Evolutionary conservation across 2,329 filamentous ascomycete species (phyloP), one percentile per base, ranked within the genome.

Genomic region (Dothidotthia symphoricarpi): DNA sequence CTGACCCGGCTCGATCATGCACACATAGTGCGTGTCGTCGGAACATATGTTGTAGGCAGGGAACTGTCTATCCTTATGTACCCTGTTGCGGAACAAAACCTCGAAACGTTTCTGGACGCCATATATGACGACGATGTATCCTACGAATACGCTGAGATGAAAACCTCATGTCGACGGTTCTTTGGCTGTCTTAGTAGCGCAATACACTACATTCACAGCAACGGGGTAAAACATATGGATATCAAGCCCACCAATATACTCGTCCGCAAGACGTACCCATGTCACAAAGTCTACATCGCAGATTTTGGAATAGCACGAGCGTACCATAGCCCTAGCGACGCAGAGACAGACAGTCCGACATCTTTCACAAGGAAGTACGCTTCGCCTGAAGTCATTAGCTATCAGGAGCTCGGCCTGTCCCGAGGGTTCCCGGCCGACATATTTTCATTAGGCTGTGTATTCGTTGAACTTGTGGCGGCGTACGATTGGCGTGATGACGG

Each of bases 191-290:
- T 59, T 1, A 17, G 31, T 4, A 42, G 37, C 7, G 45, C 43
- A 1, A 10, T 57, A 3, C 4, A 12, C 0, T 55, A 40, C 28
- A 49, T 61, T 1, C 57, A 59, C 28, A 9, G 16, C 3, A 13
- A 30, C 0, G 24, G 31, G 6, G 37, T 52, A 3, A 59, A 57
- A 17, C 55, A 61, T 31, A 56, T 53, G 54, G 54, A 59, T 22
- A 57, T 61, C 44, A 55, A 59, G 19, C 57, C 55, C 1, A 31
- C 46, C 22, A 61, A 59, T 16, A 16, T 59, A 1, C 43, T 61
- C 0, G 44, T 61, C 3, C 46, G 46, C 13, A 12, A 36, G n/a
- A 16, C n/a, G 13, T 11, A 14, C 13, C 4, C 30, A 26, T 4
- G 15, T 16, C 5, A 33, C 39, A 44, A 32, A 16, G 36, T 60